Percentiles rank a stretch among this genome's conserved stretches.
phyloP scores from a whole-genome alignment of 345 rosid species.

The Salix koriyanagi region DNA sequence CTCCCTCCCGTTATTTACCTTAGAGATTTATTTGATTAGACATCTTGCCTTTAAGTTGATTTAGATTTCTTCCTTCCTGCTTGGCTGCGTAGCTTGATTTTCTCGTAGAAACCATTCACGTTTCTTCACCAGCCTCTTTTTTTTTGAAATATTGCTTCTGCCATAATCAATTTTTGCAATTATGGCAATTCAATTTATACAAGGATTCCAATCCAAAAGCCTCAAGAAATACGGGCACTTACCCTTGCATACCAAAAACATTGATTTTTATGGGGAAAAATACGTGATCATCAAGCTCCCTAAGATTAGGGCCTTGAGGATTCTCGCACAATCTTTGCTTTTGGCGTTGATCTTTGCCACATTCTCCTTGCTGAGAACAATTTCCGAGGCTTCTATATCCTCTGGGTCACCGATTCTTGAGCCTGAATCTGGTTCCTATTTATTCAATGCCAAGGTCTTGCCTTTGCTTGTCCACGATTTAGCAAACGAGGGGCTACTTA shows the following conservation, averaged over 20 bases:
- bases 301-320: slow-evolving; percentile 28
- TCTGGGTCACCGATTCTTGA: not conserved
- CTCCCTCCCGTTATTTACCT: not conserved
- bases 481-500: slow-evolving; percentile 53
- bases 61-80: not conserved
- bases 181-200: slow-evolving; percentile 40
- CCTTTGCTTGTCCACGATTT: slow-evolving; percentile 48
- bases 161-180: not conserved
- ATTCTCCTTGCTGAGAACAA: slow-evolving; percentile 25
- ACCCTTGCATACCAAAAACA: not conserved
- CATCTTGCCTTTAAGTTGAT: too few relatives aligned
- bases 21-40: too few relatives aligned
- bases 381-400: slow-evolving; percentile 8
- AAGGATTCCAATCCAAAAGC: slow-evolving; percentile 35
- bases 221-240: slow-evolving; percentile 19
- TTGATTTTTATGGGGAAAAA: slow-evolving; percentile 3
- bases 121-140: not conserved
- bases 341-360: slow-evolving; percentile 43
- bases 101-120: not conserved
- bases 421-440: slow-evolving; percentile 8
- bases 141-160: too few relatives aligned
- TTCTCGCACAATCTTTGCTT: slow-evolving; percentile 36
- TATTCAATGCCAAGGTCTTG: slow-evolving; percentile 15
- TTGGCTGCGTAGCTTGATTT: slow-evolving; percentile 9
- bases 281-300: slow-evolving; percentile 40